Conservation (phyloP, 345 rosid species). For the Psidium guajava region DNA sequence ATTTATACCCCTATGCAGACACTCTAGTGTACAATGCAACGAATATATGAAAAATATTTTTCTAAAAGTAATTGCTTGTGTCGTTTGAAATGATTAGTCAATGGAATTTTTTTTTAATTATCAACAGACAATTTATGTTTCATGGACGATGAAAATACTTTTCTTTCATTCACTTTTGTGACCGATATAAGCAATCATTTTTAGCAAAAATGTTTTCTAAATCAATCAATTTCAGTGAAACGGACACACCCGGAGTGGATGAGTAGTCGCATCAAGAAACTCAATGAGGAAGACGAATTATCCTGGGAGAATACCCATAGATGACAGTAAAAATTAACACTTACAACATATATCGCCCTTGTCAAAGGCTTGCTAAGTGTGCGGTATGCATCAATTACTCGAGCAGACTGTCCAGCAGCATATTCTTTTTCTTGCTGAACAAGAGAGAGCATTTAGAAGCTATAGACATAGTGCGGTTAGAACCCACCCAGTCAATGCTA, state of each 20-base stretch:
- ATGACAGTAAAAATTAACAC: constrained; percentile 2
- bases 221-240: not conserved
- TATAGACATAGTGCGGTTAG: not conserved
- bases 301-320: not conserved
- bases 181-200: not conserved
- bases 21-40: not conserved
- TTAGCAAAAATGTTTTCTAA: not conserved
- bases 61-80: not conserved
- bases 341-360: constrained; percentile 82
- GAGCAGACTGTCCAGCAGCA: constrained; percentile 85
- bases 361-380: constrained; percentile 47
- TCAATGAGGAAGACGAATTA: not conserved
- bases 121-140: not conserved
- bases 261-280: not conserved
- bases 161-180: not conserved
- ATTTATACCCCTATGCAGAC: not conserved
- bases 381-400: constrained; percentile 73
- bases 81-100: not conserved
- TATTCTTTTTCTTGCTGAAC: constrained; percentile 58
- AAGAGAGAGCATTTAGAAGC: not conserved
- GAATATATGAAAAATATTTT: not conserved
- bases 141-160: not conserved
- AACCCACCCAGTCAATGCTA: not conserved
- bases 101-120: not conserved
- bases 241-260: not conserved